Base-by-base conservation (phyloP, 2,329 filamentous ascomycete species). In the Phoma sp. region DNA sequence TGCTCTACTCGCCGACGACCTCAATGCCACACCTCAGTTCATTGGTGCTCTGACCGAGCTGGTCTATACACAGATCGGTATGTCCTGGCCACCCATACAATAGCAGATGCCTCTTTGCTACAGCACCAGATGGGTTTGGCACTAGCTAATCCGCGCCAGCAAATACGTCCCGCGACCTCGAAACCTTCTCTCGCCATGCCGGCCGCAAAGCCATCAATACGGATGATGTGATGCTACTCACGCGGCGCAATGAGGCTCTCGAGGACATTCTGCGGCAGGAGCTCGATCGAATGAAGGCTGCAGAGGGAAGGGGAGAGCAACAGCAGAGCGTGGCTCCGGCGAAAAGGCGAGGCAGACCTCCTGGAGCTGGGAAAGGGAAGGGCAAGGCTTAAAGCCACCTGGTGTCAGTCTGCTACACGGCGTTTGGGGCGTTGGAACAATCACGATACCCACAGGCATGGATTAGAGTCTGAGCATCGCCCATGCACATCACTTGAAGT, bases 1-100 rank as follows among this genome's bases (percentile, higher is more conserved):
- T 61, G 89, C 96, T 71, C 88, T 87, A 14, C 78, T 91, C 27
- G 81, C 83, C 52, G 80, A 87, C 25, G 86, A 90, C 69, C 83
- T 91, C 60, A 97, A 96, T 74, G 91, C 93, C 6, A 96, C 93
- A 24, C 91, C 91, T 1, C 91, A 96, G 69, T 96, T 96, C 74
- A 96, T 96, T 63, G 91, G 89, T 7, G 74, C 75, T 2, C 52
- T 77, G 69, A 95, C 90, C 0, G 92, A 96, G 74, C 84, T 96
- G 74, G 89, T 93, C 7, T 96, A 90, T 86, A 84, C 87, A 1
- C 92, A 96, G 64, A 89, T 96, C 46, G 89, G 91, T 93, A 81
- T 41, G 76, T n/a, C 24, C 35, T 23, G 41, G 32, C 41, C 36
- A 5, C 9, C 18, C 18, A 18, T 18, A 18, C 18, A 18, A 18